phyloP scores from a whole-genome alignment of 2,329 filamentous ascomycete species.

The Cercospora citrullina region DNA sequence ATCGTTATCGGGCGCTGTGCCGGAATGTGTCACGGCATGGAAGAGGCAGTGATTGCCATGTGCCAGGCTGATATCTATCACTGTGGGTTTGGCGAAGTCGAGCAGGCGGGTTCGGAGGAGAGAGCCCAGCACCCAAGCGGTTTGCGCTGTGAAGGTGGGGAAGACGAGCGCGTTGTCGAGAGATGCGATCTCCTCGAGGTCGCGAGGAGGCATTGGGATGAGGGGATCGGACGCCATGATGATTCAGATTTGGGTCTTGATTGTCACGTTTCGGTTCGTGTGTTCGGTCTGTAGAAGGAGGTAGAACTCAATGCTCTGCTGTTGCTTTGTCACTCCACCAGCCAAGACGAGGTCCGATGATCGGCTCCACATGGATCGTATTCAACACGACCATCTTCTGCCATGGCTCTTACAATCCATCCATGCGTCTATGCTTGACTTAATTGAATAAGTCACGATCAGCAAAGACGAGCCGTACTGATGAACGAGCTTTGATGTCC shows the following conservation, averaged over 20 bases:
- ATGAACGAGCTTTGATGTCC: background rate
- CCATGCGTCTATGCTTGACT: background rate
- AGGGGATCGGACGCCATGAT: constrained; percentile 31
- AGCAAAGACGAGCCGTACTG: background rate
- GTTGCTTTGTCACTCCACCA: background rate
- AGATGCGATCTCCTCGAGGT: constrained; percentile 43
- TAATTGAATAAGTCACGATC: background rate
- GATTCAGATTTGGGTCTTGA: background rate
- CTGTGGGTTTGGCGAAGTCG: constrained; percentile 55
- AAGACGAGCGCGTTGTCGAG: constrained; percentile 49
- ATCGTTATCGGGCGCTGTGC: constrained; percentile 63
- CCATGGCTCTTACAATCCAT: no score
- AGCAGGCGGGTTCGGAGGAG: constrained; percentile 64
- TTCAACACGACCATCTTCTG: background rate
- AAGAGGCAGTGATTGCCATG: constrained; percentile 58
- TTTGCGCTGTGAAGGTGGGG: constrained; percentile 60
- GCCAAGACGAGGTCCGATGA: background rate
- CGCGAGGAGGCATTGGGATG: constrained; percentile 35
- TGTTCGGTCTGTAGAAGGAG: background rate
- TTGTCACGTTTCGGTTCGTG: background rate
- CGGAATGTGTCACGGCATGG: constrained; percentile 66
- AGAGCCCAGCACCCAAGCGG: constrained; percentile 66
- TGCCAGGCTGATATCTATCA: constrained; percentile 66
- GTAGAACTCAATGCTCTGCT: background rate
- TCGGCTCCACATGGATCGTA: background rate